A percentile compares a stretch with the other conserved stretches of the same genome.
Evolutionary conservation across 495 filamentous ascomycete species (phyloP).

Genomic region (Chaetomium fimeti): DNA sequence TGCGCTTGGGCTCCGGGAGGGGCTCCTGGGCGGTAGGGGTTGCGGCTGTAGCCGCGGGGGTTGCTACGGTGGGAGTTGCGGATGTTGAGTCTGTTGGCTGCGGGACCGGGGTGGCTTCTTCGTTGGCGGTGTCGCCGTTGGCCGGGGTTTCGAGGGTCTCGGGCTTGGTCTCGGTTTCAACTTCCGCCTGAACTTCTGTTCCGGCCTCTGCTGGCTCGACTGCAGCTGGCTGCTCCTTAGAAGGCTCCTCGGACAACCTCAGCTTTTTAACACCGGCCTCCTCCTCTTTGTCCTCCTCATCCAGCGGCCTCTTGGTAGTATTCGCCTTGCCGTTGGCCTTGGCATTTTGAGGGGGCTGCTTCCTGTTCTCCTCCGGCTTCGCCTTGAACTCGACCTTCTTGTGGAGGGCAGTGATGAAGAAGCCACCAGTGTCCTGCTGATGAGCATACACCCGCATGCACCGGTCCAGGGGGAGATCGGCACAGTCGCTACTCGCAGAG

Average conservation of each 20-base stretch:
- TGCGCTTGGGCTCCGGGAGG: conserved; percentile 39
- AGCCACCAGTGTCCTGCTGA: conserved; percentile 91
- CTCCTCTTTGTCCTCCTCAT: conserved; percentile 39
- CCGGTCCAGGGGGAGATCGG: conserved; percentile 71
- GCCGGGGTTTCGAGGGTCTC: conserved; percentile 23
- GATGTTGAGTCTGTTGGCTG: conserved; percentile 24
- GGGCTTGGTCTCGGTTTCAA: conserved; percentile 30
- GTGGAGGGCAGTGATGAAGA: conserved; percentile 94
- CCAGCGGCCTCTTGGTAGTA: conserved; percentile 38
- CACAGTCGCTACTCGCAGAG: conserved; percentile 53
- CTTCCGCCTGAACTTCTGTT: conserved; percentile 28
- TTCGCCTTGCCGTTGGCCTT: conserved; percentile 44
- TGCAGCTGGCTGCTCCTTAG: conserved; percentile 30
- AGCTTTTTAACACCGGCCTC: conserved; percentile 39
- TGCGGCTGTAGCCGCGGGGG: conserved; percentile 14
- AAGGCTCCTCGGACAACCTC: conserved; percentile 37
- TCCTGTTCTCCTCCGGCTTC: conserved; percentile 67
- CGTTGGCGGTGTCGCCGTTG: conserved; percentile 2
- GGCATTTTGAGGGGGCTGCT: conserved; percentile 49
- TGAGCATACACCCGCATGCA: conserved; percentile 95
- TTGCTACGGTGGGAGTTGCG: conserved; percentile 22
- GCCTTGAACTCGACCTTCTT: conserved; percentile 86
- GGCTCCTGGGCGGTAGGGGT: conserved; percentile 4
- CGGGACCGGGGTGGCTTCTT: conserved; percentile 1
- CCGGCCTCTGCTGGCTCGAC: conserved; percentile 25